Evolutionary conservation across 805 yeast genomes (phyloP), one percentile per base, ranked within the genome.

Genomic region (Ogataea paraovalis): DNA sequence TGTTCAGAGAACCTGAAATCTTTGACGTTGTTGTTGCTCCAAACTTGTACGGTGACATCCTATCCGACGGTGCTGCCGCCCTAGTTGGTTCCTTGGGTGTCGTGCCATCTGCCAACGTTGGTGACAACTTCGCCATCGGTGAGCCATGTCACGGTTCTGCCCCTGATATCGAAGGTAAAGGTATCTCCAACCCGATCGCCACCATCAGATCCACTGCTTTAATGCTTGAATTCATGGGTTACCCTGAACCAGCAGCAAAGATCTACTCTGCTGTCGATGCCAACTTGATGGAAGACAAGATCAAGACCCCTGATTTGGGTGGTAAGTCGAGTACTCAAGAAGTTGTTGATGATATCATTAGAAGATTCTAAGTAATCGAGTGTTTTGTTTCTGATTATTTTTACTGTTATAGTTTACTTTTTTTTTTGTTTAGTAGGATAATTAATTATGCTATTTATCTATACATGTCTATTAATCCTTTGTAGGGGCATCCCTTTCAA

Each of bases 81-180:
- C 78, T 91, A 48, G 96, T 92, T 49, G 99, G 99, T 43, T 92
- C 98, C 27, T 79, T 94, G 55, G 99, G 99, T 65, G 96, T 94
- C 48, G 97, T 94, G 48, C 98, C 99, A 62, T 85, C 96, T 46
- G 98, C 98, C 51, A 94, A 94, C 64, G 99, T 94, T 54, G 99
- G 99, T 62, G 96, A 90, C 66, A 72, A 77, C 66, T 92, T 94
- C 65, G 97, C 95, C 54, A 89, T 94, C 65, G 99, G 99, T 67
- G 99, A 94, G 74, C 99, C 99, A 65, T 91, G 97, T 67, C 99
- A 94, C 72, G 99, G 99, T 52, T 87, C 96, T 47, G 99, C 99
- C 46, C 99, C 99, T 48, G 99, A 94, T 69, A 94, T 94, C 57
- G 96, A 91, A 67, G 99, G 99, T 60, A 83, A 79, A 70, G 94